These are phyloP conservation scores for Phytopythium litorale DNA, from an alignment of 352 stramenopile genomes.

Conservation along the genomic window DNA sequence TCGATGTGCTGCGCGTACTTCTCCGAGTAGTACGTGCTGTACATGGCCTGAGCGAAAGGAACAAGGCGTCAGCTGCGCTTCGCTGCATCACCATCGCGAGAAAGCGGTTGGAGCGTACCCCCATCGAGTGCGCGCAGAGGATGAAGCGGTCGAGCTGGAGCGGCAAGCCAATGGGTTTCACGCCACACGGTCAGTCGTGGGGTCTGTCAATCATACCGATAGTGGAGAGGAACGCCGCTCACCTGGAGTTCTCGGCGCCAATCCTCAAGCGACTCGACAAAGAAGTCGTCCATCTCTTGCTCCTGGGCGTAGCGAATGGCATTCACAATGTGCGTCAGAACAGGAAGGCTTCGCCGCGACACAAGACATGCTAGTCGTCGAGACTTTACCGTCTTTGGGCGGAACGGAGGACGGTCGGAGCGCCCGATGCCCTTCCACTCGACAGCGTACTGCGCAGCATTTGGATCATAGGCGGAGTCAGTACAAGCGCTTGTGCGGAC, in stretches of 20 bases:
- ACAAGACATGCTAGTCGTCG: background rate
- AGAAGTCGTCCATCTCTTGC: constrained; percentile 76
- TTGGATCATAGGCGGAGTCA: background rate
- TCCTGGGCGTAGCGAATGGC: constrained; percentile 19
- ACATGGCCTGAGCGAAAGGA: constrained; percentile 45
- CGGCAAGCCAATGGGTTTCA: background rate
- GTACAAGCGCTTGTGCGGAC: background rate
- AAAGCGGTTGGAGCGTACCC: constrained; percentile 31
- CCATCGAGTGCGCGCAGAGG: constrained; percentile 76
- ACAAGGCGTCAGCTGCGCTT: background rate
- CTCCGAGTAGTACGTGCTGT: constrained; percentile 71
- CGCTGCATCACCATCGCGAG: background rate
- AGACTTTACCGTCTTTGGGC: constrained; percentile 40
- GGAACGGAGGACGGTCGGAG: constrained; percentile 57
- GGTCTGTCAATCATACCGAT: background rate
- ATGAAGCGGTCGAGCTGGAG: constrained; percentile 69
- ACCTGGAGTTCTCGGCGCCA: constrained; percentile 57
- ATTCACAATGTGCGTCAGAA: too few species aligned
- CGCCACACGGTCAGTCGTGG: background rate
- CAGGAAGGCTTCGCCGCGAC: background rate
- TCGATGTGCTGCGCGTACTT: constrained; percentile 70
- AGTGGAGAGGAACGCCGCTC: background rate
- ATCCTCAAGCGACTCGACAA: constrained; percentile 72
- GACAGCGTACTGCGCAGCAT: constrained; percentile 55
- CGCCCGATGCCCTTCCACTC: constrained; percentile 81